phyloP scores from a whole-genome alignment of 495 filamentous ascomycete species.

The Friedmanniomyces simplex region DNA sequence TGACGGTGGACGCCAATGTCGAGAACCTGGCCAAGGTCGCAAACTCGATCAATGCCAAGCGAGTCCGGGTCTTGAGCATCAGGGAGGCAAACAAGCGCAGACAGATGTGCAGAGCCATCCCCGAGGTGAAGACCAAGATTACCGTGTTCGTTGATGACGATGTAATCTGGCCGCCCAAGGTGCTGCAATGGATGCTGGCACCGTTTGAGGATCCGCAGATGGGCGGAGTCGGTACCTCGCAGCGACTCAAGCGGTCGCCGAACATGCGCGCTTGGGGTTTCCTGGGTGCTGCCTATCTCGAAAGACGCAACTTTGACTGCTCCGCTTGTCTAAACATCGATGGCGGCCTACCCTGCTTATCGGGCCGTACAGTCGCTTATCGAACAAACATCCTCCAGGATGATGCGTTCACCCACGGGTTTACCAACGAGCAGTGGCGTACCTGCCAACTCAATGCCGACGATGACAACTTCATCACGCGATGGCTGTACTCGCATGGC shows the following conservation, averaged over 20 bases:
- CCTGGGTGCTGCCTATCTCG: conserved; percentile 71
- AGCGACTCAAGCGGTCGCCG: conserved; percentile 58
- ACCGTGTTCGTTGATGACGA: conserved; percentile 83
- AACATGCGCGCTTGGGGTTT: conserved; percentile 59
- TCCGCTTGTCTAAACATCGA: conserved; percentile 77
- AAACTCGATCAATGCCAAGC: conserved; percentile 40
- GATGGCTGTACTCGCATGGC: conserved; percentile 45
- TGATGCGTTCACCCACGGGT: conserved; percentile 55
- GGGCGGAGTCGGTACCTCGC: conserved; percentile 74
- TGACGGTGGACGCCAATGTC: conserved; percentile 55
- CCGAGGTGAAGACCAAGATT: conserved; percentile 60
- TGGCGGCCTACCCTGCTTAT: conserved; percentile 79
- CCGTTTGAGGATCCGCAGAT: conserved; percentile 69
- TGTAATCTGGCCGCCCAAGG: conserved; percentile 67
- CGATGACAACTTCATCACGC: conserved; percentile 62
- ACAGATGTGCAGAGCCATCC: conserved; percentile 73
- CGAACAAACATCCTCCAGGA: conserved; percentile 70
- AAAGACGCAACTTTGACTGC: conserved; percentile 80
- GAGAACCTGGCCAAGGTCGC: conserved; percentile 45
- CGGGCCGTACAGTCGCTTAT: conserved; percentile 76
- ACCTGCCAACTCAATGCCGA: conserved; percentile 52
- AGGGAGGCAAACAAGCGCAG: conserved; percentile 63
- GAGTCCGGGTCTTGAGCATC: conserved; percentile 31
- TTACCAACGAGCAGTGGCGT: conserved; percentile 44
- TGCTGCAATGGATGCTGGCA: conserved; percentile 74